These are phyloP conservation scores for Triticum turgidum DNA, from an alignment of 176 grass and related monocot genomes.

Conservation along the genomic window DNA sequence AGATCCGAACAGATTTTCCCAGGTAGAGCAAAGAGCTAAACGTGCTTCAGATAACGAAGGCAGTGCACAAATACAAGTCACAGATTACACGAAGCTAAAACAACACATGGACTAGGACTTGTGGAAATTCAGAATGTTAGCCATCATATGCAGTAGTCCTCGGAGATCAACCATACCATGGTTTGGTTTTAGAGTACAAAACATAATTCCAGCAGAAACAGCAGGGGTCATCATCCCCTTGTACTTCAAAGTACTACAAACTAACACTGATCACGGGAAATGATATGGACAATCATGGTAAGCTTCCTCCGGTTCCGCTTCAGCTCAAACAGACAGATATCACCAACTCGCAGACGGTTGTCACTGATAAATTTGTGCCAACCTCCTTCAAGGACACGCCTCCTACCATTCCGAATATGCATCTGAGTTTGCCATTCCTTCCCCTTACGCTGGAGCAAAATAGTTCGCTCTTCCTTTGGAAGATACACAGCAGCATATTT, in stretches of 20 bases:
- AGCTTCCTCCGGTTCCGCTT: conserved; percentile 3
- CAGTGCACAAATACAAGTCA: background rate
- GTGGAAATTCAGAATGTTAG: background rate
- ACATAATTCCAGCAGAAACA: background rate
- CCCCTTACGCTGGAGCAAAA: background rate
- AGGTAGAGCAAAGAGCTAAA: too few species aligned
- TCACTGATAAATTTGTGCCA: conserved; percentile 37
- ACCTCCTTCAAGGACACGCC: background rate
- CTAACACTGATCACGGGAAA: background rate
- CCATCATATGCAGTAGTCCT: background rate
- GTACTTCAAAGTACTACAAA: background rate
- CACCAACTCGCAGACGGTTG: conserved; percentile 35
- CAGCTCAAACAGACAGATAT: conserved; percentile 56
- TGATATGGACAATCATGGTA: conserved; percentile 39
- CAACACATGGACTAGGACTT: background rate
- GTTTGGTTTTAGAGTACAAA: conserved; percentile 13
- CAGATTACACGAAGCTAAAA: background rate
- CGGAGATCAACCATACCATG: background rate
- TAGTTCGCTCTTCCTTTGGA: background rate
- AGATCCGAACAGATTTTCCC: too few species aligned
- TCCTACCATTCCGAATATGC: background rate
- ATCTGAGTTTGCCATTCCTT: background rate
- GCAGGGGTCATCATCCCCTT: background rate
- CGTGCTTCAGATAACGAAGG: too few species aligned
- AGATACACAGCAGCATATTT: conserved; percentile 22